Percentiles rank a stretch among this genome's conserved stretches.
Conservation (phyloP, 352 stramenopile genomes). For the Phytophthora palmivora region DNA sequence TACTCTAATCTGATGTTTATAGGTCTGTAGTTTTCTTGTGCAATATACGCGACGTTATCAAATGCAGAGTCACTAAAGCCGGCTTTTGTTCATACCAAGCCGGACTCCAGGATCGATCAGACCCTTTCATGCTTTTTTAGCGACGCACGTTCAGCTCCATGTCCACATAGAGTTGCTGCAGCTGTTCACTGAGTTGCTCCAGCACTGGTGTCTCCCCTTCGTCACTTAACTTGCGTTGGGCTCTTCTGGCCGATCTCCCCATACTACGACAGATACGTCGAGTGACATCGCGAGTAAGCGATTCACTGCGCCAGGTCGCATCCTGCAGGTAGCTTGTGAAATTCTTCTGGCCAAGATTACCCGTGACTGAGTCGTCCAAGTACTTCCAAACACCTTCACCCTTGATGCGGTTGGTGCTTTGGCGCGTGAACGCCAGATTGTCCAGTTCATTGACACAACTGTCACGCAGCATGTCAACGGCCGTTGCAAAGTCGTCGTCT, state of each 20-base stretch:
- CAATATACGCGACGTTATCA: neutral
- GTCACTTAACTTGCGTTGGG: constrained; percentile 25
- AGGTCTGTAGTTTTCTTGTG: constrained; percentile 6
- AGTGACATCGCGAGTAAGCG: constrained; percentile 21
- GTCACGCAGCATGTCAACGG: constrained; percentile 25
- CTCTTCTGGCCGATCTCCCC: constrained; percentile 26
- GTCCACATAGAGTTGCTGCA: constrained; percentile 33
- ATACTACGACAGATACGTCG: constrained; percentile 34
- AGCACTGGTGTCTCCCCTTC: constrained; percentile 39
- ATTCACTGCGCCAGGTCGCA: constrained; percentile 8
- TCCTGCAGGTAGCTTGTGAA: constrained; percentile 38
- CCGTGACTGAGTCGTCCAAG: constrained; percentile 38
- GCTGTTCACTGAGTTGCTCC: constrained; percentile 16
- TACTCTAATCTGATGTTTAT: constrained; percentile 15
- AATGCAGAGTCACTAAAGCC: neutral
- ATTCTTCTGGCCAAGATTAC: constrained; percentile 18
- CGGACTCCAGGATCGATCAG: neutral
- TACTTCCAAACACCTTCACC: constrained; percentile 38
- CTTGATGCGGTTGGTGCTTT: constrained; percentile 46
- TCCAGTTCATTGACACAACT: constrained; percentile 26
- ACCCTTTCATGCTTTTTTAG: neutral
- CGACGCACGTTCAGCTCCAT: constrained; percentile 23
- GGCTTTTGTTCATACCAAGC: constrained; percentile 14
- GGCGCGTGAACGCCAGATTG: constrained; percentile 41
- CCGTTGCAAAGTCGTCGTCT: constrained; percentile 14